Conservation (phyloP, 1,139 yeast species). For the Yamadazyma aaseri region DNA sequence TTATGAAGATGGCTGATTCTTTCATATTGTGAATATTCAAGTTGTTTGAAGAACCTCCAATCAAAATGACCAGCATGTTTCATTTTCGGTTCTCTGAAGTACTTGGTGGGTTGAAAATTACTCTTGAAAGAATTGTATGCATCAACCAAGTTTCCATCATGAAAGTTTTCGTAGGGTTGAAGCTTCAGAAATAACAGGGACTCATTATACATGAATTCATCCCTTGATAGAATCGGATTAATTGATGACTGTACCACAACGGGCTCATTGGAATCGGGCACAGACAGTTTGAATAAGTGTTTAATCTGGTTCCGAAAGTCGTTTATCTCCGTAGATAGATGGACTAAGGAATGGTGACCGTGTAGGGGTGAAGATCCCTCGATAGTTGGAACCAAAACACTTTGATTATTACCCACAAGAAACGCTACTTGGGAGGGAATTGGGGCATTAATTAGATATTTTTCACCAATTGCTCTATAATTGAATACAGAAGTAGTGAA, state of each 20-base stretch:
- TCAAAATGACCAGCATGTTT: constrained; percentile 20
- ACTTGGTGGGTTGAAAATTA: constrained; percentile 2
- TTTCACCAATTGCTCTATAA: constrained; percentile 1
- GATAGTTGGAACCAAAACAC: constrained; percentile 4
- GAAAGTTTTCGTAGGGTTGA: no score
- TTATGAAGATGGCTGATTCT: constrained; percentile 45
- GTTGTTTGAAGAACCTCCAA: constrained; percentile 21
- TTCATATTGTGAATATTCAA: constrained; percentile 29
- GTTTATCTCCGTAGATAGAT: no score
- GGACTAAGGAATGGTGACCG: no score
- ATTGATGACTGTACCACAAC: no score
- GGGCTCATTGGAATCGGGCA: no score
- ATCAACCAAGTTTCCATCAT: no score
- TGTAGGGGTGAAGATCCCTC: no score
- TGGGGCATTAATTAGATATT: constrained; percentile 3
- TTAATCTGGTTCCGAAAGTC: no score
- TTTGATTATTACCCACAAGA: background rate
- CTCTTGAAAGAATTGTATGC: background rate
- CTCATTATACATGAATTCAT: no score
- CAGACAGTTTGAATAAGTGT: no score
- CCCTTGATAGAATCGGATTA: no score
- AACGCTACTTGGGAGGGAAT: constrained; percentile 6
- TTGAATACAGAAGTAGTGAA: constrained; percentile 4
- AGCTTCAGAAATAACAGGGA: no score
- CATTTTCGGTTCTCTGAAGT: constrained; percentile 20